A percentile compares a stretch with the other conserved stretches of the same genome.
These are phyloP conservation scores for Rhododendron ovatum DNA, from an alignment of 148 eudicot species.

Conservation along the genomic window DNA sequence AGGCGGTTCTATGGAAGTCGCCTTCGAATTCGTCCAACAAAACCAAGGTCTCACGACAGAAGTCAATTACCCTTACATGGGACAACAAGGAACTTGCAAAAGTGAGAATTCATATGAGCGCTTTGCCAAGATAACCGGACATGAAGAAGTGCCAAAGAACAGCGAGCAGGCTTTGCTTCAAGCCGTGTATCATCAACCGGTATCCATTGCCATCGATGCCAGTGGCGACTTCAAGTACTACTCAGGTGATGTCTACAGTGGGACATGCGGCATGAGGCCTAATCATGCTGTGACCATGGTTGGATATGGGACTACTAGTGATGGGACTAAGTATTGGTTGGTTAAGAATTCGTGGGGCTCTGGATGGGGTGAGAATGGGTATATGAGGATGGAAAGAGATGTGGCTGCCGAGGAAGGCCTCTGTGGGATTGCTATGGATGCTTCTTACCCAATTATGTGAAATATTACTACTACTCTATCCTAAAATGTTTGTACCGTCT, in stretches of 20 bases:
- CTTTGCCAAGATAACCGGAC: slow-evolving; percentile 18
- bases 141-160: slow-evolving; percentile 18
- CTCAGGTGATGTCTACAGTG: slow-evolving; percentile 18
- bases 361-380: slow-evolving; percentile 8
- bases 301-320: slow-evolving; percentile 17
- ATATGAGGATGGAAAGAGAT: background rate
- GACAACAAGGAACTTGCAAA: slow-evolving; percentile 14
- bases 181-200: slow-evolving; percentile 11
- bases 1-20: background rate
- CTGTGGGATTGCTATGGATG: too few species aligned
- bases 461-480: too few species aligned
- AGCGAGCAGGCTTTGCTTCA: slow-evolving; percentile 14
- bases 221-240: background rate
- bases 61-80: slow-evolving; percentile 18
- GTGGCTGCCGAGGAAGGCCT: background rate
- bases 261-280: slow-evolving; percentile 14
- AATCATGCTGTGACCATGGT: slow-evolving; percentile 22
- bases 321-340: slow-evolving; percentile 27
- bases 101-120: background rate
- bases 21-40: background rate
- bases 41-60: background rate
- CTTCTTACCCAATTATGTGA: too few species aligned
- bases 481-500: too few species aligned
- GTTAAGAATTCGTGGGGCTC: slow-evolving; percentile 23
- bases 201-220: slow-evolving; percentile 8